Conservation (phyloP, 2,329 filamentous ascomycete genomes). For the Torrubiella hemipterigena region DNA sequence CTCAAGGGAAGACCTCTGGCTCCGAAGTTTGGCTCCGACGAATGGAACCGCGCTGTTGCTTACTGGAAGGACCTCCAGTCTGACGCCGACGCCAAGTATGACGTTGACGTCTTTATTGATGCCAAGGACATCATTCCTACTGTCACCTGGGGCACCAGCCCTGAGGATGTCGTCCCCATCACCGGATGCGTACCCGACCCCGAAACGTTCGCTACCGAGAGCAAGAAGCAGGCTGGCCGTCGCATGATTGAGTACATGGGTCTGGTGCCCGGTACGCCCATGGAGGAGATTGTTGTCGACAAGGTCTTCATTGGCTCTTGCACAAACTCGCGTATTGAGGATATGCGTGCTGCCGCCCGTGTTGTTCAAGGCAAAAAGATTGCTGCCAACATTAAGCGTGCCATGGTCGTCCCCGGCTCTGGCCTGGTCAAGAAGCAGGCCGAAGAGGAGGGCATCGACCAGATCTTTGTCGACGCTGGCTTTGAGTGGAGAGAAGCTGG, state of each 20-base stretch:
- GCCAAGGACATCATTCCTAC: slow-evolving; percentile 89
- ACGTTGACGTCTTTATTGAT: slow-evolving; percentile 80
- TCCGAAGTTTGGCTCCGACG: slow-evolving; percentile 68
- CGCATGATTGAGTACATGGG: slow-evolving; percentile 96
- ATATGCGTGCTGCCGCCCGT: slow-evolving; percentile 75
- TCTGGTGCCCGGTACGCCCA: slow-evolving; percentile 68
- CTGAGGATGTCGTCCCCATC: slow-evolving; percentile 92
- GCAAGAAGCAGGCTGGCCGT: slow-evolving; percentile 68
- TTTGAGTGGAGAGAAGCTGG: slow-evolving; percentile 98
- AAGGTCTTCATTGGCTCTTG: slow-evolving; percentile 98
- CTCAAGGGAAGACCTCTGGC: slow-evolving; percentile 84
- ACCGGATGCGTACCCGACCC: slow-evolving; percentile 83
- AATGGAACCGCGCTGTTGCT: slow-evolving; percentile 78
- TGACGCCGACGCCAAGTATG: slow-evolving; percentile 80
- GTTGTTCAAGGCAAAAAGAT: slow-evolving; percentile 82
- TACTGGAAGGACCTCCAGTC: slow-evolving; percentile 85
- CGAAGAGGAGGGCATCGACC: slow-evolving; percentile 83
- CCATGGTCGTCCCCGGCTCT: slow-evolving; percentile 93
- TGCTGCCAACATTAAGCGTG: slow-evolving; percentile 79
- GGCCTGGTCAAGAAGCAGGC: slow-evolving; percentile 88
- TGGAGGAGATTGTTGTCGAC: slow-evolving; percentile 87
- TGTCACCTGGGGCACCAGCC: slow-evolving; percentile 92
- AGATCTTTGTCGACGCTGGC: slow-evolving; percentile 81
- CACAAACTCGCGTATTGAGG: slow-evolving; percentile 95
- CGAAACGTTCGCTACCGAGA: slow-evolving; percentile 68